Conservation (phyloP, 2,329 filamentous ascomycete genomes). For the Incumbomyces lentus region DNA sequence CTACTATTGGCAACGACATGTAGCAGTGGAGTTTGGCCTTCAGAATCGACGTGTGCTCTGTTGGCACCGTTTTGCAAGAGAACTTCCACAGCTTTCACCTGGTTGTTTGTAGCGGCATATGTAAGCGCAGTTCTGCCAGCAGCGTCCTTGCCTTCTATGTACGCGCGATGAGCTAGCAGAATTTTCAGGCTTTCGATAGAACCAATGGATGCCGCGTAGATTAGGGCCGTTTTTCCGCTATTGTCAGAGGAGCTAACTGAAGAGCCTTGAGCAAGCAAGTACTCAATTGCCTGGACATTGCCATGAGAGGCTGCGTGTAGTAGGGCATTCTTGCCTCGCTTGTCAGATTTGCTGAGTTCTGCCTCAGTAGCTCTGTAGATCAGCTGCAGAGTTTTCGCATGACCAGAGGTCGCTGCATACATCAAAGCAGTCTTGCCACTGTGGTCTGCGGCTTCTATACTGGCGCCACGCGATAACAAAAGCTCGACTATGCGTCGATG, state of each 20-base stretch:
- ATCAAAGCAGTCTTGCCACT: too few relatives aligned
- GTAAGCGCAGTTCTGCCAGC: slow-evolving; percentile 2
- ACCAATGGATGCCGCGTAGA: slow-evolving; percentile 1
- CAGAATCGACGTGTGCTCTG: slow-evolving; percentile 23
- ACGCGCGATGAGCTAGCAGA: not conserved
- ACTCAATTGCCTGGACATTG: too few relatives aligned
- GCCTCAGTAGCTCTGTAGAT: too few relatives aligned
- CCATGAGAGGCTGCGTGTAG: too few relatives aligned
- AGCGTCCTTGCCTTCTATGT: not conserved
- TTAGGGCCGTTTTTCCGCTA: not conserved
- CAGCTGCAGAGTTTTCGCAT: too few relatives aligned
- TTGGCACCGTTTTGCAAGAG: slow-evolving; percentile 29
- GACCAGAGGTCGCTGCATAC: too few relatives aligned
- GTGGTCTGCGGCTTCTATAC: too few relatives aligned
- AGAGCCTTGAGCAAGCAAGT: too few relatives aligned
- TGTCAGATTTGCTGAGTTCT: too few relatives aligned
- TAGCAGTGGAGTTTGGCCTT: slow-evolving; percentile 26
- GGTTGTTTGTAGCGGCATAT: slow-evolving; percentile 1
- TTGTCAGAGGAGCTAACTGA: not conserved
- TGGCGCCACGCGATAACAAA: too few relatives aligned
- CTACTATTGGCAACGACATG: slow-evolving; percentile 31
- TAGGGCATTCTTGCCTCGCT: too few relatives aligned
- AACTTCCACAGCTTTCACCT: not conserved
- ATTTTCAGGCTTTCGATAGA: not conserved
- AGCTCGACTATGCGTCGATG: too few relatives aligned